Conservation (phyloP, 805 yeast species). For the Vanderwaltozyma tropicalis region DNA sequence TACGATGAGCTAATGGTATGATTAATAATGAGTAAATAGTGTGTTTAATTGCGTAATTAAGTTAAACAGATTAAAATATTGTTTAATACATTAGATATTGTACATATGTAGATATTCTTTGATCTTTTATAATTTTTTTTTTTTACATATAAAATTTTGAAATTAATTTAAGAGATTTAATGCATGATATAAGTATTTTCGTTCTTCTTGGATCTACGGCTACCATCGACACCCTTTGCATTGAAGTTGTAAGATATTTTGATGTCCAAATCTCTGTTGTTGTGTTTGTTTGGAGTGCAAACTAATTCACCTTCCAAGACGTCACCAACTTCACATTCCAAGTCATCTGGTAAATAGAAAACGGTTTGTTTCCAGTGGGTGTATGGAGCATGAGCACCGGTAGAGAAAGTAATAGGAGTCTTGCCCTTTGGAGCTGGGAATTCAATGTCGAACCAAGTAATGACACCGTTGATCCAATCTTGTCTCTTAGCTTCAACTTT, state of each 20-base stretch:
- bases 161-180: constrained; percentile 26
- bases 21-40: too few species aligned
- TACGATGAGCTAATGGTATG: too few species aligned
- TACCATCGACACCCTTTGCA: constrained; percentile 34
- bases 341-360: constrained; percentile 74
- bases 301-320: constrained; percentile 57
- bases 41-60: too few species aligned
- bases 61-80: too few species aligned
- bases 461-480: constrained; percentile 78
- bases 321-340: constrained; percentile 72
- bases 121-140: too few species aligned
- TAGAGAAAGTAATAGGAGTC: constrained; percentile 62
- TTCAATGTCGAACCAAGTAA: constrained; percentile 91
- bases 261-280: constrained; percentile 87
- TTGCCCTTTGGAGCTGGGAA: constrained; percentile 53
- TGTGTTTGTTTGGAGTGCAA: constrained; percentile 62
- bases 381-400: constrained; percentile 89
- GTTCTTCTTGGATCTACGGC: constrained; percentile 48
- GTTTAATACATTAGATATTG: too few species aligned
- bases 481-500: constrained; percentile 61
- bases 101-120: too few species aligned
- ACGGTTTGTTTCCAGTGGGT: constrained; percentile 99
- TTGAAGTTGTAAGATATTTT: constrained; percentile 47
- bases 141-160: too few species aligned
- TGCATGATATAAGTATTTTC: constrained; percentile 64